Evolutionary conservation across 805 yeast species (phyloP), one percentile per base, ranked within the genome.

Genomic region (Barnettozyma pratensis): DNA sequence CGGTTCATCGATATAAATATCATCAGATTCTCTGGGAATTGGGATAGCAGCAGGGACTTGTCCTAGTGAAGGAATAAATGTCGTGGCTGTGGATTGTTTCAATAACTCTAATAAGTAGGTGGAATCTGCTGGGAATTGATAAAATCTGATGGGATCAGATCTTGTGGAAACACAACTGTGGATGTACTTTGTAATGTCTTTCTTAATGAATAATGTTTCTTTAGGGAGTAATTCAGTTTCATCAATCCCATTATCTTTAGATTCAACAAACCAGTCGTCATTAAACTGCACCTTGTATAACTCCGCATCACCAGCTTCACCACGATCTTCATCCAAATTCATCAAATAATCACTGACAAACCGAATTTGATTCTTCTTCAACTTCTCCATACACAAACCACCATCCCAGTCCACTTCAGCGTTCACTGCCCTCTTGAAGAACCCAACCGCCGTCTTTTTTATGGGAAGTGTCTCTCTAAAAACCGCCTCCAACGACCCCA

Each of bases 141-240:
- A 11, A 31, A 31, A 31, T 11, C 11, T 31, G 8, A 11, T 31
- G 34, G 34, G 34, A 2, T 31, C 34, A 8, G 34, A 27, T 19
- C 27, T 27, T 32, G 4, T 12, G 12, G n/a, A 5, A 8, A 44
- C 27, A 30, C 51, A 51, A 4, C 25, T 34, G n/a, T 47, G 51
- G 9, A 54, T 42, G 30, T 44, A 54, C 4, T 31, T 34, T 2
- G 46, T 43, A 10, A 49, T 39, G 9, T 56, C 56, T 31, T 43
- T 52, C n/a, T 46, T 51, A 7, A 56, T 45, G 4, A 41, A 27
- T 3, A 57, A 34, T 1, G 51, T 31, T 32, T 57, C 60, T 34
- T 44, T 57, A 6, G 53, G 55, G 7, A 55, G 3, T 12, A 53
- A 6, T 1, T 44, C 43, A 4, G 28, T 26, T 26, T 42, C 43